These are phyloP conservation scores for Rosa chinensis DNA, from an alignment of 306 rosid genomes.

Conservation along the genomic window DNA sequence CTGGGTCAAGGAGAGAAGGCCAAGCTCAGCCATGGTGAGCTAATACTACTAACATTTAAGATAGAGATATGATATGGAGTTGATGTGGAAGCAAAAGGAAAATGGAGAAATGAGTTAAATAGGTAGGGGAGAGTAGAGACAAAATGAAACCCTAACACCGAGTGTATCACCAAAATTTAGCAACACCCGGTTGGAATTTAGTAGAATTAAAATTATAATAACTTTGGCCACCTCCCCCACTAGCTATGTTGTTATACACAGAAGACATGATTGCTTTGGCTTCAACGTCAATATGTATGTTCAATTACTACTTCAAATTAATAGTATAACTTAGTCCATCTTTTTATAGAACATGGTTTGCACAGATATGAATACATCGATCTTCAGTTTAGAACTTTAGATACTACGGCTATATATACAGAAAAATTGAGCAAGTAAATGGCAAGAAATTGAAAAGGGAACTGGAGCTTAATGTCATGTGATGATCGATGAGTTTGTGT, in stretches of 20 bases:
- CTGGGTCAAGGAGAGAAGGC: slow-evolving; percentile 61
- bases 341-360: neutral
- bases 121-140: slow-evolving; percentile 39
- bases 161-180: slow-evolving; percentile 62
- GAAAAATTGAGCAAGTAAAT: neutral
- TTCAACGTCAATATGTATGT: slow-evolving; percentile 41
- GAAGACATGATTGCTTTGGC: slow-evolving; percentile 46
- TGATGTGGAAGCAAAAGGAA: slow-evolving; percentile 34
- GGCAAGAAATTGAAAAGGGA: neutral
- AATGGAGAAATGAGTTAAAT: slow-evolving; percentile 38
- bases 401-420: neutral
- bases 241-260: slow-evolving; percentile 21
- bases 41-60: slow-evolving; percentile 56
- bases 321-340: neutral
- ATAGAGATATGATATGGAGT: slow-evolving; percentile 29
- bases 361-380: neutral
- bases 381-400: neutral
- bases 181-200: slow-evolving; percentile 50
- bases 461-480: slow-evolving; percentile 1
- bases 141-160: slow-evolving; percentile 63
- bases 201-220: slow-evolving; percentile 26
- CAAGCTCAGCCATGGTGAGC: slow-evolving; percentile 71
- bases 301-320: neutral
- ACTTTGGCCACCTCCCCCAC: slow-evolving; percentile 13
- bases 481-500: slow-evolving; percentile 12